Conservation (phyloP, 2,329 filamentous ascomycete genomes). For the Colletotrichum australisinense region DNA sequence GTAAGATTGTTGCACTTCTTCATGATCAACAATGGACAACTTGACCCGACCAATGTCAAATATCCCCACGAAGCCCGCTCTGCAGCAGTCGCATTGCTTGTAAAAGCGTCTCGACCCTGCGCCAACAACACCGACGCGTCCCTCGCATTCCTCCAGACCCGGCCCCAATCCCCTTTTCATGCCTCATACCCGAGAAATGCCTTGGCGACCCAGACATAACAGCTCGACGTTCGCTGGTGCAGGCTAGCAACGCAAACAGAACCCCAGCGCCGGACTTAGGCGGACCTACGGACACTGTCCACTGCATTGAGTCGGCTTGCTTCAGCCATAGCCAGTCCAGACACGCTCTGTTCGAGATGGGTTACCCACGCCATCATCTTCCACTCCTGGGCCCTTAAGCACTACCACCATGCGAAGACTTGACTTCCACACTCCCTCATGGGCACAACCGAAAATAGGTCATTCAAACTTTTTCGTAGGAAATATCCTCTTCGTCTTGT, state of each 20-base stretch:
- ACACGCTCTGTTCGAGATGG: constrained; percentile 9
- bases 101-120: not conserved
- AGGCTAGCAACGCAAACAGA: not conserved
- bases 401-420: not conserved
- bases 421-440: not conserved
- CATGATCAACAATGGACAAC: not conserved
- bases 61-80: not conserved
- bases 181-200: not conserved
- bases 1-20: not conserved
- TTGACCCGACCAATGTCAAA: not conserved
- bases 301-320: not conserved
- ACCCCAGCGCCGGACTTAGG: not conserved
- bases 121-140: not conserved
- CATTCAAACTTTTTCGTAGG: not conserved
- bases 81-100: not conserved
- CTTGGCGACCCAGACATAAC: not conserved
- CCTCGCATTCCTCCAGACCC: not conserved
- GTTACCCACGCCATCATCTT: constrained; percentile 5
- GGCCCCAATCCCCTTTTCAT: not conserved
- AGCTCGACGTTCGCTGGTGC: not conserved
- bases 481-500: not conserved
- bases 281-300: not conserved
- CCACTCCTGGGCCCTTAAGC: not conserved
- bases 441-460: not conserved
- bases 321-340: not conserved